Conservation (phyloP, 2,329 filamentous ascomycete genomes). For the Knoxdaviesia capensis region DNA sequence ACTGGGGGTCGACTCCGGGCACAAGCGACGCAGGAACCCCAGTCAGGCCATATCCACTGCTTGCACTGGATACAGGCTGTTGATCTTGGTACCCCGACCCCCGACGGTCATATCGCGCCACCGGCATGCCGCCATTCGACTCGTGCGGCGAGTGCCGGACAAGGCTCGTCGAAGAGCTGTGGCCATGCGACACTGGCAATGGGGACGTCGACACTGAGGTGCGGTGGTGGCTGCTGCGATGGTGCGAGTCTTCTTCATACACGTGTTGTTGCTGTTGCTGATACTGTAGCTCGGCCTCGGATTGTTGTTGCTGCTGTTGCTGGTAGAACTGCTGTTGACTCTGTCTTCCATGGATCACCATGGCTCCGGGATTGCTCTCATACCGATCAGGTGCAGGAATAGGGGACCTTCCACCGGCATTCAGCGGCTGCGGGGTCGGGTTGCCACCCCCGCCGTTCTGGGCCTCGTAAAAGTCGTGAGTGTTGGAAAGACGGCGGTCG, state of each 20-base stretch:
- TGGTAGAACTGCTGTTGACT: not conserved
- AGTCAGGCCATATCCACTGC: constrained; percentile 20
- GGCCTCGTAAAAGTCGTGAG: constrained; percentile 12
- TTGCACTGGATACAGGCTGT: constrained; percentile 9
- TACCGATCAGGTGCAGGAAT: too few relatives aligned
- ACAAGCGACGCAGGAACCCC: constrained; percentile 35
- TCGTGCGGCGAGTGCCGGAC: too few relatives aligned
- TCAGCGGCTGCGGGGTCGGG: constrained; percentile 24
- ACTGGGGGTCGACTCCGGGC: constrained; percentile 35
- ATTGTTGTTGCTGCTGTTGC: constrained; percentile 1
- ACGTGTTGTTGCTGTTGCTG: not conserved
- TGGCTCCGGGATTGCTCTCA: constrained; percentile 5
- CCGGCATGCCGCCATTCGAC: too few relatives aligned
- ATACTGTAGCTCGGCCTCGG: not conserved
- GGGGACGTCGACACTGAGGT: too few relatives aligned
- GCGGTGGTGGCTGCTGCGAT: constrained; percentile 4
- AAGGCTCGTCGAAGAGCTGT: too few relatives aligned
- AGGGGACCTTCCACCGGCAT: constrained; percentile 11
- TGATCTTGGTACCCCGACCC: too few relatives aligned
- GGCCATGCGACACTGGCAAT: too few relatives aligned
- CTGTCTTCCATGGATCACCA: too few relatives aligned
- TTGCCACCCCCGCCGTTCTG: constrained; percentile 19
- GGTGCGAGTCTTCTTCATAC: not conserved
- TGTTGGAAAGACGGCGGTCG: not conserved
- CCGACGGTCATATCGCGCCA: too few relatives aligned